Base-by-base conservation (phyloP, 2,329 filamentous ascomycete genomes). In the Apiospora arundinis region DNA sequence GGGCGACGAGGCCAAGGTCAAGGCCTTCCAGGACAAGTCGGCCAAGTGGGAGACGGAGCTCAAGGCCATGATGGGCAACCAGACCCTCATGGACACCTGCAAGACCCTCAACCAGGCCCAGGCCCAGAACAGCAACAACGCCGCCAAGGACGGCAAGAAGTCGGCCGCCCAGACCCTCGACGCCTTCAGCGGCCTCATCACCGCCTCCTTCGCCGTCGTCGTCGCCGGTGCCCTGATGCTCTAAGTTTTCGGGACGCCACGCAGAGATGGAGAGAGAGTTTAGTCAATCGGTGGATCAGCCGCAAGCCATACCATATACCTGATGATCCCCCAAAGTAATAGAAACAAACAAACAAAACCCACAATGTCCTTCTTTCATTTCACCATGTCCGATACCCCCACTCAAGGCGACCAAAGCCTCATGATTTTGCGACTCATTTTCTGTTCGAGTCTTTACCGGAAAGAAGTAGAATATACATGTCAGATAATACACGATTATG, bases 1-100 rank as follows among this genome's bases (percentile, higher is more conserved):
- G 23, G 78, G 70, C 74, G 81, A 84, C 73, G 76, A 80, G n/a
- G 82, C 82, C 70, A 79, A 80, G 74, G 76, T 78, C 18, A 78
- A 76, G 6, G 74, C 77, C 37, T 77, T 83, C 74, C 77, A 83
- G 76, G 77, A 80, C 72, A 81, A 82, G 74, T 80, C 80, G 6
- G 75, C 79, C 16, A 70, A 76, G 9, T 76, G 74, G 3, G 75
- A 78, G 12, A 74, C 78, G 60, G 76, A 76, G 72, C 79, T 83
- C 63, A 73, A 77, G 40, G 73, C 77, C 6, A 74, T 83, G 72
- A 71, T 78, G 73, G 70, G 74, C 72, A 84, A 85, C 76, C 49
- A 77, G 11, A 83, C 82, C 9, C 75, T 84, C 44, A 76, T 81
- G 72, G 69, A 76, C 44, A 74, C 75, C 18, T 84, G 83, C 73